These are phyloP conservation scores for Schizochytrium sp. DNA, from an alignment of 108 stramenopile species.

Conservation along the genomic window DNA sequence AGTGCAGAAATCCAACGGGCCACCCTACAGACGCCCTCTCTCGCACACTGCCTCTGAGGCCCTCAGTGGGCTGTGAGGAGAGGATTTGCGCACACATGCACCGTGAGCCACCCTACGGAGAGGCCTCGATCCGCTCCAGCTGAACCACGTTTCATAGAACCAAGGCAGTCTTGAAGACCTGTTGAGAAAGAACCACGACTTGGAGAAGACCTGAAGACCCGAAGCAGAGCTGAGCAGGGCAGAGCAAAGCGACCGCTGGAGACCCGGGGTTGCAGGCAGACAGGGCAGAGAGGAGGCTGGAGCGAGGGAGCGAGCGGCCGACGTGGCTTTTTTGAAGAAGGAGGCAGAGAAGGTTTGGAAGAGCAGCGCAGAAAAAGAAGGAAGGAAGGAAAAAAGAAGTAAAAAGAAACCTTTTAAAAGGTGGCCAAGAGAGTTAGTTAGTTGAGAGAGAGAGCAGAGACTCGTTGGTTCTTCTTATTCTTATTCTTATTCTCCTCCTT, in stretches of 20 bases:
- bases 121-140: neutral
- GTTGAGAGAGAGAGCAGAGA: neutral
- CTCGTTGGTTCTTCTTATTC: neutral
- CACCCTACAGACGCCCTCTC: neutral
- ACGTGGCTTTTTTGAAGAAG: neutral
- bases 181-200: neutral
- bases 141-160: neutral
- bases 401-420: slow-evolving; percentile 9
- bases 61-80: neutral
- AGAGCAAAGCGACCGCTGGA: neutral
- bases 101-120: neutral
- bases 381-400: slow-evolving; percentile 36
- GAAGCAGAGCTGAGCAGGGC: neutral
- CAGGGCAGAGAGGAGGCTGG: neutral
- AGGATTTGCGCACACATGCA: neutral
- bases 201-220: neutral
- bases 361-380: neutral
- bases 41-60: neutral
- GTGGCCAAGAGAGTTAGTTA: neutral
- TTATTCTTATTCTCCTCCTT: no score
- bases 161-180: neutral
- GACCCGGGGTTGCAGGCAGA: neutral
- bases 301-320: neutral
- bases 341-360: neutral
- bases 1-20: neutral